Base-by-base conservation (phyloP, 164 flowering plant species). In the Tinospora cordifolia region DNA sequence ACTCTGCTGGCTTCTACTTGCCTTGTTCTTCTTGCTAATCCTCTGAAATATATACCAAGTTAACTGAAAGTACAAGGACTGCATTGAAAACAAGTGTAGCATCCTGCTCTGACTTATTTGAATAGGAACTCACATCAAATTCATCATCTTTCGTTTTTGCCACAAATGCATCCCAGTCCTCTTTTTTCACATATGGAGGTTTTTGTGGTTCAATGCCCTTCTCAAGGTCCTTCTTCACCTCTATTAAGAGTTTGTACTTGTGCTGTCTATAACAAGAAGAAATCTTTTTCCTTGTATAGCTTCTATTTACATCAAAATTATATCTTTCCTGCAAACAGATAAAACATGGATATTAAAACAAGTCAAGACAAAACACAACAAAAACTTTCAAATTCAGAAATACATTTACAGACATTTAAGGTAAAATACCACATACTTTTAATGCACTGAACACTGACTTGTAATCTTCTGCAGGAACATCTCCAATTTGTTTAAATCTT, bases 91-190 rank as follows among this genome's bases (percentile, higher is more conserved):
- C 66, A 63, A 41, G 66, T 60, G 24, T 22, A 44, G 8, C 49
- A 0, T 24, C 13, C 9, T 25, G 9, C 57, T 17, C 51, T 39
- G 13, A 49, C 46, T 47, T n/a, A 62, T 13, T 40, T 27, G 62
- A 44, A 26, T 62, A 30, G 39, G 12, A 63, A 63, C 80, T 74
- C 40, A 73, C 80, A 63, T 74, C 80, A 74, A 77, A 77, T 62
- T 77, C 80, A 63, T 77, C 80, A 27, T 77, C 80, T 68, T 68
- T 74, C 27, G 77, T 77, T 69, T 74, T 77, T 27, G 75, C 80
- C 41, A 77, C 76, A 74, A 77, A 77, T 39, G 75, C 80, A 71
- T 77, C 71, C 80, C 80, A 77, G 17, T 77, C 80, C 57, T 77
- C 80, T 74, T 77, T 63, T 26, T 77, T 74, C 39, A 77, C 77